Evolutionary conservation across 768 basidiomycete genomes (phyloP).

Genomic region (Trametes coccinea): DNA sequence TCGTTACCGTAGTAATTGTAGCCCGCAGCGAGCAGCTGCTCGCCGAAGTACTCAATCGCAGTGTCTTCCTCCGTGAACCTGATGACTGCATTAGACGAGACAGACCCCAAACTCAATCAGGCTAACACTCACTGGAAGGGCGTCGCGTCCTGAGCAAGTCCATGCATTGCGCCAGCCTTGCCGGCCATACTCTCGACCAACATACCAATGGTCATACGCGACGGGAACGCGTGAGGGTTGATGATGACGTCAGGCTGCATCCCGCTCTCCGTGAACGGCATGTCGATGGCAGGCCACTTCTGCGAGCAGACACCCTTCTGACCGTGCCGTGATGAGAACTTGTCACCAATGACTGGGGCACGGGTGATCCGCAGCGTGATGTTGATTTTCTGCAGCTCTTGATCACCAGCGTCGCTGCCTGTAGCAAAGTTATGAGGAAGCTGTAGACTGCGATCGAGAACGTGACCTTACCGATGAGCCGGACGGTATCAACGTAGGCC

Average conservation of each 20-base stretch:
- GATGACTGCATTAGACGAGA: slow-evolving; percentile 17
- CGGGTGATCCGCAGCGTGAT: slow-evolving; percentile 92
- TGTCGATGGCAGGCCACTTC: slow-evolving; percentile 96
- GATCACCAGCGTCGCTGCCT: slow-evolving; percentile 88
- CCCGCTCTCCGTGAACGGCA: slow-evolving; percentile 98
- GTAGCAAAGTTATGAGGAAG: neutral
- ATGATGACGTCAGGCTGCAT: slow-evolving; percentile 99
- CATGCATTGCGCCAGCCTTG: slow-evolving; percentile 99
- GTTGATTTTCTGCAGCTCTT: slow-evolving; percentile 89
- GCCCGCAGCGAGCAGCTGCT: slow-evolving; percentile 89
- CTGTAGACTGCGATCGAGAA: neutral
- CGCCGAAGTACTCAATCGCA: slow-evolving; percentile 96
- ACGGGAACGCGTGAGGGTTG: slow-evolving; percentile 99
- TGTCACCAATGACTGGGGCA: slow-evolving; percentile 97
- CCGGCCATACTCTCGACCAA: slow-evolving; percentile 99
- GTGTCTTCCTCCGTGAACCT: slow-evolving; percentile 96
- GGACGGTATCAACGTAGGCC: slow-evolving; percentile 87
- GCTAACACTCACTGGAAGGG: slow-evolving; percentile 81
- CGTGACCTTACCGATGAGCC: slow-evolving; percentile 69
- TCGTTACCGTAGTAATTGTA: slow-evolving; percentile 99
- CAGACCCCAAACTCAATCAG: neutral
- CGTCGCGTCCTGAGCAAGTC: slow-evolving; percentile 96
- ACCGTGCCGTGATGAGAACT: slow-evolving; percentile 98
- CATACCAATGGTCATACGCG: slow-evolving; percentile 99
- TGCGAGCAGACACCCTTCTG: slow-evolving; percentile 99